These are phyloP conservation scores for Hanseniaspora lachancei DNA, from an alignment of 805 yeast genomes.

Conservation along the genomic window DNA sequence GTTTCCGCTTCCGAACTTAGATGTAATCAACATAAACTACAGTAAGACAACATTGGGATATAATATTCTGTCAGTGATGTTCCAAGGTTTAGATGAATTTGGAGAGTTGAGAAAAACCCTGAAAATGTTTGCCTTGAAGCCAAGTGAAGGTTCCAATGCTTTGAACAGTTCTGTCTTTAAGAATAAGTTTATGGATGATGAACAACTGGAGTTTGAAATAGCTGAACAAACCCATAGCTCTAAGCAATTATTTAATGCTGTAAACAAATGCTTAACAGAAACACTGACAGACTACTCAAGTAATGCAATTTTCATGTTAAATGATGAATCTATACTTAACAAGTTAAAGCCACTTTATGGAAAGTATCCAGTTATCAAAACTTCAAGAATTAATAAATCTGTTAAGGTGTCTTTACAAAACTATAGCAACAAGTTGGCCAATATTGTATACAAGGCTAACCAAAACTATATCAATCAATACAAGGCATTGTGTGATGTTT, in stretches of 20 bases:
- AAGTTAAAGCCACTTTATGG: not conserved
- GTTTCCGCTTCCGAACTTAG: conserved; percentile 51
- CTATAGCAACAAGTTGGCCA: not conserved
- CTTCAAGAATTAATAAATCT: not conserved
- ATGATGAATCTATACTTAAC: not conserved
- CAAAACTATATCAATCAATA: not conserved
- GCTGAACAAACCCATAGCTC: not conserved
- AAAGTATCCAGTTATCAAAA: conserved; percentile 4
- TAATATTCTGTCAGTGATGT: conserved; percentile 50
- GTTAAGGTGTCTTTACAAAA: conserved; percentile 8
- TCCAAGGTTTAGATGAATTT: conserved; percentile 43
- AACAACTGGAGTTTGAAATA: not conserved
- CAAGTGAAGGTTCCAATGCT: conserved; percentile 20
- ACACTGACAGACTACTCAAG: not conserved
- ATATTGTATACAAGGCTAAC: not conserved
- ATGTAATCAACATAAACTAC: not conserved
- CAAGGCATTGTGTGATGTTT: conserved; percentile 1
- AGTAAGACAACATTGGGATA: conserved; percentile 45
- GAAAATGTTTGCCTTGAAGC: conserved; percentile 42
- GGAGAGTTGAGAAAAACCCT: conserved; percentile 38
- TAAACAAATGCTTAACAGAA: conserved; percentile 1
- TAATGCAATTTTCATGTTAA: conserved; percentile 3
- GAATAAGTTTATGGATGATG: not conserved
- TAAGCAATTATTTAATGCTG: not conserved
- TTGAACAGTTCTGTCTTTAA: conserved; percentile 35